phyloP scores from a whole-genome alignment of 2,329 filamentous ascomycete species.

The Verticillium zaregamsianum region DNA sequence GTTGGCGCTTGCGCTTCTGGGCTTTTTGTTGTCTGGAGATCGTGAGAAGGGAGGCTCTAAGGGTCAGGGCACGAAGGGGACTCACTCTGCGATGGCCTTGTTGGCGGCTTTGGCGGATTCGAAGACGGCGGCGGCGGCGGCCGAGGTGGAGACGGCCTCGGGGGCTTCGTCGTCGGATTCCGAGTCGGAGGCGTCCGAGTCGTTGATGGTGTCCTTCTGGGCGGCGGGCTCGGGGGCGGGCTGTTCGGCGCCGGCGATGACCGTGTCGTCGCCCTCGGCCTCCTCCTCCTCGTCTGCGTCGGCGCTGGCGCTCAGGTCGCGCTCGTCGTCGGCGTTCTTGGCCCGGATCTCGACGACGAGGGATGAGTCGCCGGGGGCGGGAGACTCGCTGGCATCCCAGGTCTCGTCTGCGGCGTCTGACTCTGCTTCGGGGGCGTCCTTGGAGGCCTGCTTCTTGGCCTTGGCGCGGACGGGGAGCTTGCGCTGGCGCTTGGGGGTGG shows the following conservation, averaged over 20 bases:
- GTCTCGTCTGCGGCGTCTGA: slow-evolving; percentile 1
- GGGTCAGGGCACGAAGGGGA: neutral
- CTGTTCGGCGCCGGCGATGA: slow-evolving; percentile 8
- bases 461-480: slow-evolving; percentile 13
- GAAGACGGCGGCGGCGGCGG: slow-evolving; percentile 41
- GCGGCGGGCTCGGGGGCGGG: slow-evolving; percentile 4
- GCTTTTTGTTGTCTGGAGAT: slow-evolving; percentile 43
- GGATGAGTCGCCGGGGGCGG: slow-evolving; percentile 1
- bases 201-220: slow-evolving; percentile 6
- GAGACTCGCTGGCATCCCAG: slow-evolving; percentile 4
- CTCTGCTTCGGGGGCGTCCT: neutral
- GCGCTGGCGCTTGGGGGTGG: slow-evolving; percentile 8
- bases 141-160: slow-evolving; percentile 52
- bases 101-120: slow-evolving; percentile 42
- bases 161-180: slow-evolving; percentile 51
- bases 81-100: slow-evolving; percentile 49
- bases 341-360: neutral
- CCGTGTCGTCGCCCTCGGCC: slow-evolving; percentile 1
- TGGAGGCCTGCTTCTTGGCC: neutral
- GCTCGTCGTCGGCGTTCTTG: neutral
- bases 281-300: neutral
- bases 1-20: slow-evolving; percentile 51
- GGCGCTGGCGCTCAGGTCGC: neutral
- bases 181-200: slow-evolving; percentile 24
- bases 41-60: neutral